These are phyloP conservation scores for Suhomyces vadensis DNA, from an alignment of 805 yeast genomes.

Conservation along the genomic window DNA sequence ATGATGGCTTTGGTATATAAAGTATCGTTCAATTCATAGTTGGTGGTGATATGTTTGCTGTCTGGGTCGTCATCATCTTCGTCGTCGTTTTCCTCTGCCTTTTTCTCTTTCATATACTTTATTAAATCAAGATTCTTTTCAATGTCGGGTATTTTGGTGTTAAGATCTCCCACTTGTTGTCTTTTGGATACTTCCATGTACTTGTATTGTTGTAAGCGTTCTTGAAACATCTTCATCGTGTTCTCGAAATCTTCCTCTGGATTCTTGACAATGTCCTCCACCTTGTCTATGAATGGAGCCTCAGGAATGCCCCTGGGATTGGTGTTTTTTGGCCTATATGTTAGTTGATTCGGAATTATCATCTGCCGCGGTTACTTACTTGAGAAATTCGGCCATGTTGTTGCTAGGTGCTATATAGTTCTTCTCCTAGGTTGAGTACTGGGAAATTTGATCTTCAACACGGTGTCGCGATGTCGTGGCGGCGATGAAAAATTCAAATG, in stretches of 20 bases:
- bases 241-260: slow-evolving; percentile 65
- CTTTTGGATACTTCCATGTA: slow-evolving; percentile 71
- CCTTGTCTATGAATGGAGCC: slow-evolving; percentile 89
- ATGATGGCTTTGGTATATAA: slow-evolving; percentile 81
- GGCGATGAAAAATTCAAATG: neutral
- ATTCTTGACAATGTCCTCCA: slow-evolving; percentile 69
- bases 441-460: neutral
- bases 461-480: slow-evolving; percentile 1
- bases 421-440: neutral
- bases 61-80: slow-evolving; percentile 23
- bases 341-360: slow-evolving; percentile 1
- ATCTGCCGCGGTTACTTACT: slow-evolving; percentile 8
- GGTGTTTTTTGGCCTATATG: slow-evolving; percentile 51
- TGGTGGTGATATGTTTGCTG: slow-evolving; percentile 46
- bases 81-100: slow-evolving; percentile 32
- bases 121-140: slow-evolving; percentile 80
- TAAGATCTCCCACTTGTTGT: slow-evolving; percentile 52
- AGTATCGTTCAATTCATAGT: slow-evolving; percentile 92
- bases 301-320: slow-evolving; percentile 97
- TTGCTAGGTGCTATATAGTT: neutral
- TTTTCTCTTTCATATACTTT: slow-evolving; percentile 52
- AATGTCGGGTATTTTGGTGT: slow-evolving; percentile 86
- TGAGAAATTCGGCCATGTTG: slow-evolving; percentile 12
- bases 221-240: slow-evolving; percentile 75
- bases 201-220: slow-evolving; percentile 84